Base-by-base conservation (phyloP, 768 basidiomycete species). In the Pholiota microspora region DNA sequence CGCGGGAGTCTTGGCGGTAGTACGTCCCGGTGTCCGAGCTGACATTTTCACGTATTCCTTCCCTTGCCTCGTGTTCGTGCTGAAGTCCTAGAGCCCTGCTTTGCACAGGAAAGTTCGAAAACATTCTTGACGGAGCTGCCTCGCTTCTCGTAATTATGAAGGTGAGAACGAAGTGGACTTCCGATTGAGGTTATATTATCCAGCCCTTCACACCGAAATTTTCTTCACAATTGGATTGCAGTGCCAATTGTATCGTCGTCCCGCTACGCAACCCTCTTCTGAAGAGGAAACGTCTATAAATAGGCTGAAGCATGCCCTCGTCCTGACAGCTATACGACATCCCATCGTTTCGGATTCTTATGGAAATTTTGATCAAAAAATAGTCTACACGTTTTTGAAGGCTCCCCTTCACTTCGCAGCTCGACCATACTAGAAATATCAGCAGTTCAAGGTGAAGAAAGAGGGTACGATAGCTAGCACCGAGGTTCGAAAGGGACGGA, bases 301-400 rank as follows among this genome's bases (percentile, higher is more conserved):
- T 35, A 49, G 23, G 9, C n/a, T 15, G 29, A 12, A 31, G 45
- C 42, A 45, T 23, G 8, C 27, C 29, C 27, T 10, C 29, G 21
- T 34, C 16, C 50, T 46, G 52, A 53, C 52, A 53, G 52, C 24
- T 25, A 40, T 36, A 46, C 52, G 52, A 34, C 42, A 53, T 53
- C 16, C 10, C 28, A 28, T 36, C 28, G 50, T 27, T 51, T 29
- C 36, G 49, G 35, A 28, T 51, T 51, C 50, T 36, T n/a, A 51
- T 28, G 16, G 38, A 42, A 51, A n/a, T 12, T 9, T 15, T 42
- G 18, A 42, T 2, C 40, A 42, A 42, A 8, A 4, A 36, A 7
- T 9, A 36, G 35, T 6, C 7, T 6, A 12, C 29, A 31, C 12
- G 12, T 31, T 6, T 6, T 6, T 12, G 12, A 31, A 31, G 29